A percentile compares a stretch with the other conserved stretches of the same genome.
Conservation (phyloP, 2,329 filamentous ascomycete species). For the Fusarium austroafricanum region DNA sequence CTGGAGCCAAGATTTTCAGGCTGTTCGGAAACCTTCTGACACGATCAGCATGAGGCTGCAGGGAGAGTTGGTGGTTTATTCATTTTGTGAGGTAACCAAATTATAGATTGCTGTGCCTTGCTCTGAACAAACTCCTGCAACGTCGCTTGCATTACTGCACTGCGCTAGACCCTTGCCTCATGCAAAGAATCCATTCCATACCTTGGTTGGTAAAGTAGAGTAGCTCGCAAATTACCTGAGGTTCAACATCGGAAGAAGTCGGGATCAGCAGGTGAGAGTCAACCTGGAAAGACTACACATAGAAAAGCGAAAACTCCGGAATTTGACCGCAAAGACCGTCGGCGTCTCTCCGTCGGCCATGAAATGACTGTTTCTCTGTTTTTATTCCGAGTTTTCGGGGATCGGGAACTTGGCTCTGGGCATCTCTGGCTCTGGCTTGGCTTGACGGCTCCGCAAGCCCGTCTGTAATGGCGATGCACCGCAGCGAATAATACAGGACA, state of each 20-base stretch:
- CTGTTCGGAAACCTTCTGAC: constrained; percentile 5
- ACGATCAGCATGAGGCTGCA: constrained; percentile 5
- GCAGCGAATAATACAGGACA: constrained; percentile 3
- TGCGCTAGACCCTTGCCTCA: constrained; percentile 37
- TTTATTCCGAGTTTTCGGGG: constrained; percentile 27
- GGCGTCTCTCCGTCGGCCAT: constrained; percentile 22
- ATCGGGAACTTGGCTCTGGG: constrained; percentile 28
- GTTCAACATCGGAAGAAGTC: constrained; percentile 37
- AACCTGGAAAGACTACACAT: constrained; percentile 4
- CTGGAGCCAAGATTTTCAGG: constrained; percentile 14
- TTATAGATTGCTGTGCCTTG: constrained; percentile 18
- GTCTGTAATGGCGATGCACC: constrained; percentile 22
- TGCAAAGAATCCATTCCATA: constrained; percentile 26
- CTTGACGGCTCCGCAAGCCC: constrained; percentile 40
- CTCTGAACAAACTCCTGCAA: constrained; percentile 37
- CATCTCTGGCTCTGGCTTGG: constrained; percentile 19
- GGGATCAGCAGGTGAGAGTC: constrained; percentile 32
- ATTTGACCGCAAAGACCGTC: constrained; percentile 31
- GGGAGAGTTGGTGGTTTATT: constrained; percentile 28
- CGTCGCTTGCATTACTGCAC: constrained; percentile 28
- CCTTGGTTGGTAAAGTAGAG: constrained; percentile 17
- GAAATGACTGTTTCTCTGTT: constrained; percentile 12
- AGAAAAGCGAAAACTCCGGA: constrained; percentile 2
- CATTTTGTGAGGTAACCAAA: constrained; percentile 44
- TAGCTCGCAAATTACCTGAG: constrained; percentile 28